Evolutionary conservation across 352 stramenopile genomes (phyloP).

Genomic region (Pythium sukuiense): DNA sequence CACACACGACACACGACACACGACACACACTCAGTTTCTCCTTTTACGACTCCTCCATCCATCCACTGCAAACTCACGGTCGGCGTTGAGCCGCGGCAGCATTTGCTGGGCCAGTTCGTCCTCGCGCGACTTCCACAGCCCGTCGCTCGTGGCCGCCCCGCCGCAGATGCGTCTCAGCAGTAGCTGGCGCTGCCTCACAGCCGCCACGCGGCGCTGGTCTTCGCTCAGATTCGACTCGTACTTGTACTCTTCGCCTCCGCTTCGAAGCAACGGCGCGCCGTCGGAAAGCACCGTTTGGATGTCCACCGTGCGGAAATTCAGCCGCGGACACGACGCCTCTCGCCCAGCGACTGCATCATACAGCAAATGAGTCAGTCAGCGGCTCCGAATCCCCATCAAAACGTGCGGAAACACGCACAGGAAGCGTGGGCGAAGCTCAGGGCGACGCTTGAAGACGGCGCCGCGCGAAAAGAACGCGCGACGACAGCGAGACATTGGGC

Average conservation of each 20-base stretch:
- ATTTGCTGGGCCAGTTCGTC: slow-evolving; percentile 63
- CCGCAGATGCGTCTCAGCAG: slow-evolving; percentile 70
- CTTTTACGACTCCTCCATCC: no score
- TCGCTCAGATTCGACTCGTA: slow-evolving; percentile 64
- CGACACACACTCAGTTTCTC: no score
- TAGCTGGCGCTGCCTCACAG: slow-evolving; percentile 62
- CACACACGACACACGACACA: slow-evolving; percentile 1
- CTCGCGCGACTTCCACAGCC: slow-evolving; percentile 62
- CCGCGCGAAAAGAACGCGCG: slow-evolving; percentile 35
- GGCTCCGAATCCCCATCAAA: background rate
- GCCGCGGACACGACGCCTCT: slow-evolving; percentile 35
- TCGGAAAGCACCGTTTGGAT: slow-evolving; percentile 55
- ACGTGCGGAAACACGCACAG: slow-evolving; percentile 28
- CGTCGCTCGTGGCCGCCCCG: slow-evolving; percentile 12
- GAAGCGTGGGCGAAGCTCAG: slow-evolving; percentile 47
- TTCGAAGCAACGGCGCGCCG: slow-evolving; percentile 67
- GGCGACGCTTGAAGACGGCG: slow-evolving; percentile 31
- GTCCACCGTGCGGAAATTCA: slow-evolving; percentile 62
- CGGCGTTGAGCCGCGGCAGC: slow-evolving; percentile 61
- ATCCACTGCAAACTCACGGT: slow-evolving; percentile 37
- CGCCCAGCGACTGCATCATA: slow-evolving; percentile 43
- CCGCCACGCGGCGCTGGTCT: slow-evolving; percentile 49
- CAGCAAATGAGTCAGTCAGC: background rate
- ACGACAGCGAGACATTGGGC: slow-evolving; percentile 65
- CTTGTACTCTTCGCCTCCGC: slow-evolving; percentile 79